phyloP scores from a whole-genome alignment of 129 eudicot genomes.

The Cynara cardunculus region DNA sequence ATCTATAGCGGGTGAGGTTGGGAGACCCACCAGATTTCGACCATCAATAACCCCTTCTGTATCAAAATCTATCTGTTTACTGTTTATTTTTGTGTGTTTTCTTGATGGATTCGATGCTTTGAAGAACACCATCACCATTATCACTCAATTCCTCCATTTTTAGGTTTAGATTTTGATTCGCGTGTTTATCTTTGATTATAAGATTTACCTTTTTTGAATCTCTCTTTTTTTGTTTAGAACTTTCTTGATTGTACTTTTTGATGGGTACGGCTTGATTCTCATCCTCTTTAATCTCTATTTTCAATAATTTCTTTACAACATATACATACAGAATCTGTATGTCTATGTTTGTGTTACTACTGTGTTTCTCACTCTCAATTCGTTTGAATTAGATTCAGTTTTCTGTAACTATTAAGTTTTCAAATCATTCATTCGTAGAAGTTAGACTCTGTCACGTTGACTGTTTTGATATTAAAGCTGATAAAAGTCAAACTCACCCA shows the following conservation, averaged over 20 bases:
- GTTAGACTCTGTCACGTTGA: slow-evolving; percentile 18
- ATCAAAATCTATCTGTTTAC: neutral
- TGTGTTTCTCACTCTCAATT: slow-evolving; percentile 2
- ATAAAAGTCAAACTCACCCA: slow-evolving; percentile 3
- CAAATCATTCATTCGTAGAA: slow-evolving; percentile 3
- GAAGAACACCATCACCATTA: slow-evolving; percentile 8
- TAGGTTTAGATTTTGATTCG: neutral
- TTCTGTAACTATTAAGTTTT: neutral
- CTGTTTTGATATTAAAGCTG: neutral
- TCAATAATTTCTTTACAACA: neutral
- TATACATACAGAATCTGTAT: slow-evolving; percentile 12
- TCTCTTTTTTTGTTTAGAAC: neutral
- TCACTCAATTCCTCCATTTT: neutral
- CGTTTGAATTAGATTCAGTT: neutral
- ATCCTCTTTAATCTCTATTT: too few species aligned
- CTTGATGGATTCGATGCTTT: neutral
- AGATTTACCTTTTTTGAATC: slow-evolving; percentile 18
- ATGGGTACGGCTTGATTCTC: slow-evolving; percentile 9
- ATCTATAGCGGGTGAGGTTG: too few species aligned
- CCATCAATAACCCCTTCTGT: neutral
- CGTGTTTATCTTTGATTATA: slow-evolving; percentile 8
- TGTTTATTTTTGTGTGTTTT: neutral
- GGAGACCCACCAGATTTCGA: slow-evolving; percentile 31
- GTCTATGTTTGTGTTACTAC: neutral
- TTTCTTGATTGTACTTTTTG: slow-evolving; percentile 1